These are phyloP conservation scores for Isochrysis galbana DNA, from an alignment of 78 protist species.

Conservation along the genomic window DNA sequence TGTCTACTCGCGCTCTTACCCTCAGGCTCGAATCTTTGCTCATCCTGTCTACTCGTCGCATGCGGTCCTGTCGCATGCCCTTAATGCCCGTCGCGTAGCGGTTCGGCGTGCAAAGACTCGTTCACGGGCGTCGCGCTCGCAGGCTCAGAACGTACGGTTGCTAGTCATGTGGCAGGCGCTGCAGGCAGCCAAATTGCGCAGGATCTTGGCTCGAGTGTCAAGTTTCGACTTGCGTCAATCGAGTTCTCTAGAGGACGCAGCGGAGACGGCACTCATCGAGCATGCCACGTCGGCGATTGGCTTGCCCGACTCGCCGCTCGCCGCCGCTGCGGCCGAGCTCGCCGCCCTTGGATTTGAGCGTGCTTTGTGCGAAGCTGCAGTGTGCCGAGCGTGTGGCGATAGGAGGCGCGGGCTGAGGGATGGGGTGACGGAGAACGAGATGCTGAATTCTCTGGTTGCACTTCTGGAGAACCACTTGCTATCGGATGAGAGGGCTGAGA, in stretches of 20 bases:
- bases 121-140: not conserved
- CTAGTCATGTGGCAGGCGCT: not conserved
- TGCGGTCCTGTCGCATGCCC: not conserved
- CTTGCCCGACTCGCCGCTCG: not conserved
- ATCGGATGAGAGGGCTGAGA: not conserved
- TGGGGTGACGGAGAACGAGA: not conserved
- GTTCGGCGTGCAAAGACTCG: not conserved
- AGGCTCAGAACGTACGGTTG: not conserved
- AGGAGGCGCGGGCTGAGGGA: not conserved
- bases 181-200: not conserved
- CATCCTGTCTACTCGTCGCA: not conserved
- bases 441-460: not conserved
- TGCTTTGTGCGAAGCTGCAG: not conserved
- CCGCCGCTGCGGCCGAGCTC: not conserved
- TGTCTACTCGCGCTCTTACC: not conserved
- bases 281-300: not conserved
- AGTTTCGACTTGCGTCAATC: too few relatives aligned
- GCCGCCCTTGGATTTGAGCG: not conserved
- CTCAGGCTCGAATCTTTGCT: not conserved
- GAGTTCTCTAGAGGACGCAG: not conserved
- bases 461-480: not conserved
- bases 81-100: not conserved
- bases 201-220: not conserved
- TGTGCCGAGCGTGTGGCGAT: not conserved
- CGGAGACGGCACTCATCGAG: not conserved